phyloP scores from a whole-genome alignment of 306 rosid species.

The Luffa aegyptiaca region DNA sequence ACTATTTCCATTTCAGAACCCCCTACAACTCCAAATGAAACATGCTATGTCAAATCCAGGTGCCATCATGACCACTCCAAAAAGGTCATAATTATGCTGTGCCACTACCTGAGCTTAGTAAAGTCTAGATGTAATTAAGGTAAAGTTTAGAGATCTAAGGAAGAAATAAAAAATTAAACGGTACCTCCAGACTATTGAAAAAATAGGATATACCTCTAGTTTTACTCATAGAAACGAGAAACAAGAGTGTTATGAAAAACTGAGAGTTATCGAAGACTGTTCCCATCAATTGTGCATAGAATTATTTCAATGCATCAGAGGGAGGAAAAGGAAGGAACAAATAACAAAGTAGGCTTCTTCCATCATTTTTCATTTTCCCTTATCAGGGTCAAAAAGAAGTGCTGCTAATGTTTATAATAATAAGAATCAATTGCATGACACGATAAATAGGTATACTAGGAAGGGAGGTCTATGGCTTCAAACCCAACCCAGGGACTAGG shows the following conservation, averaged over 20 bases:
- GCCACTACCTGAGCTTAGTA: conserved; percentile 8
- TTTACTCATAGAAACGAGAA: not conserved
- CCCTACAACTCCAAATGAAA: conserved; percentile 11
- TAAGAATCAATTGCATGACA: not conserved
- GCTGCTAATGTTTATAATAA: not conserved
- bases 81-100: conserved; percentile 1
- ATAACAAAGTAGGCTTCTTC: not conserved
- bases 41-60: conserved; percentile 10
- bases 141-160: not conserved
- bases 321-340: not conserved
- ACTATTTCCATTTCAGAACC: conserved; percentile 5
- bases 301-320: not conserved
- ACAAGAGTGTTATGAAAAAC: not conserved
- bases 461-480: not conserved
- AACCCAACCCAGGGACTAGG: not conserved
- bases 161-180: not conserved
- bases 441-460: not conserved
- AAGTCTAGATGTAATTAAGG: conserved; percentile 11
- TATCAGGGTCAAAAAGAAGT: not conserved
- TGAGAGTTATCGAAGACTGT: not conserved
- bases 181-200: not conserved
- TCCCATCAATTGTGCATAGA: not conserved
- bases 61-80: conserved; percentile 7
- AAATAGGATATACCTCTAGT: not conserved
- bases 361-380: not conserved